Evolutionary conservation across 1,284 basidiomycete genomes (phyloP).

Genomic region (Sporisorium reilianum): DNA sequence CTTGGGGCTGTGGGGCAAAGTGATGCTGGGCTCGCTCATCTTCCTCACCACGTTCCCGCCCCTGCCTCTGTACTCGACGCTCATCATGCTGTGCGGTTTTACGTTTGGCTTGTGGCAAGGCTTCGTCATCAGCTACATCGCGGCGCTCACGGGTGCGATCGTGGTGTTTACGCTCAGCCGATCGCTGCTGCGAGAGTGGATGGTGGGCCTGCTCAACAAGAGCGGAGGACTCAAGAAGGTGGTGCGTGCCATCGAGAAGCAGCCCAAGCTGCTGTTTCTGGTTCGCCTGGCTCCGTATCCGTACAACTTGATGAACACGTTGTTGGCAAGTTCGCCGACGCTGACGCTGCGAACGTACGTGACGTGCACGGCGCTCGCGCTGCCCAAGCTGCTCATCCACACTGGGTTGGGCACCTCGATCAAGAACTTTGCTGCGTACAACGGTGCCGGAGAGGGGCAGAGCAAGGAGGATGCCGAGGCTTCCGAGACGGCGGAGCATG

Average conservation of each 20-base stretch:
- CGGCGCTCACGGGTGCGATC: conserved; percentile 83
- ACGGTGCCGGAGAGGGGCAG: conserved; percentile 61
- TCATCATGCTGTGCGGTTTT: conserved; percentile 87
- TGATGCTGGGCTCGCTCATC: conserved; percentile 63
- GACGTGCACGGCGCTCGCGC: conserved; percentile 81
- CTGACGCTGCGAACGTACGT: conserved; percentile 82
- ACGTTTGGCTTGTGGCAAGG: conserved; percentile 84
- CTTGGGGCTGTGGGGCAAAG: conserved; percentile 55
- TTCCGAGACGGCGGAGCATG: conserved; percentile 71
- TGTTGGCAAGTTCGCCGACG: conserved; percentile 86
- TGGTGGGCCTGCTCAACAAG: conserved; percentile 78
- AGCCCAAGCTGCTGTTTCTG: conserved; percentile 84
- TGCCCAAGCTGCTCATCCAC: conserved; percentile 87
- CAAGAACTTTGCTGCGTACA: conserved; percentile 81
- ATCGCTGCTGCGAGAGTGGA: conserved; percentile 77
- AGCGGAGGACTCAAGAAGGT: conserved; percentile 70
- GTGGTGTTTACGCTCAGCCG: conserved; percentile 82
- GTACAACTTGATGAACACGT: conserved; percentile 87
- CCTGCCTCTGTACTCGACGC: conserved; percentile 84
- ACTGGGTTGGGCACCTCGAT: conserved; percentile 84
- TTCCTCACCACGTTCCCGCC: conserved; percentile 74
- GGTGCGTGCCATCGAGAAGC: conserved; percentile 86
- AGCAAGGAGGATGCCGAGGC: conserved; percentile 56
- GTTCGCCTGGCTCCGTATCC: conserved; percentile 78
- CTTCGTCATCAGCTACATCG: conserved; percentile 82